These are phyloP conservation scores for Mucor mucedo DNA, from an alignment of 371 early-diverging fungal species.

Conservation along the genomic window DNA sequence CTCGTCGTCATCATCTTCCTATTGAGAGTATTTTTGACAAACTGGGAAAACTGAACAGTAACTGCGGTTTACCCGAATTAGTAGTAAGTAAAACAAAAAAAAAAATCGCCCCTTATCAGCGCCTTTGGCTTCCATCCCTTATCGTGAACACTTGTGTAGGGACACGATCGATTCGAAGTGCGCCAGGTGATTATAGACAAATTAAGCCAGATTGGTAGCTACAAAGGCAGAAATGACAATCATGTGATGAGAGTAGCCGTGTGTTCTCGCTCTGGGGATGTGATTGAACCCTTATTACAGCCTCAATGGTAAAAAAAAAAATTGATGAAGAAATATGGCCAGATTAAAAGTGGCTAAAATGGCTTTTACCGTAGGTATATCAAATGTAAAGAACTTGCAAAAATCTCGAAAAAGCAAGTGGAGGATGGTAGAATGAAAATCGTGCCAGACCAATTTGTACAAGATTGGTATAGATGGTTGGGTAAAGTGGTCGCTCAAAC, in stretches of 20 bases:
- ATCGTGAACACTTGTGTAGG: constrained; percentile 28
- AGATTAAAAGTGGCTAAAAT: constrained; percentile 18
- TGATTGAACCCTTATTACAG: constrained; percentile 96
- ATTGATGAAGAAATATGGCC: too few species aligned
- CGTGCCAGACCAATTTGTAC: constrained; percentile 79
- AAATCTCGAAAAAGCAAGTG: constrained; percentile 73
- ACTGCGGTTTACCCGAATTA: constrained; percentile 61
- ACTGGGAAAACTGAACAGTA: constrained; percentile 75
- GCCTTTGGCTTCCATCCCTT: not conserved
- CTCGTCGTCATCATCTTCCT: constrained; percentile 83
- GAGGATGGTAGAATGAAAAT: constrained; percentile 75
- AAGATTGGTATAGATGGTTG: constrained; percentile 96
- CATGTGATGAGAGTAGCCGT: constrained; percentile 89
- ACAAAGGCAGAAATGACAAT: constrained; percentile 77
- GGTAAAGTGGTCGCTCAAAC: constrained; percentile 48
- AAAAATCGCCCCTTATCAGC: not conserved
- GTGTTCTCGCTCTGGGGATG: constrained; percentile 93
- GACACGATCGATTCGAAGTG: constrained; percentile 85
- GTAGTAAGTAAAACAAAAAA: constrained; percentile 42
- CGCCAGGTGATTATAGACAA: constrained; percentile 72
- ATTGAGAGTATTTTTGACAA: constrained; percentile 86
- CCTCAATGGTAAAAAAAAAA: constrained; percentile 92
- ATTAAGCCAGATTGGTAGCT: constrained; percentile 67
- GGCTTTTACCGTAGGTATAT: constrained; percentile 69
- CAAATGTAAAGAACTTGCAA: constrained; percentile 84